Evolutionary conservation across 1,284 basidiomycete genomes (phyloP).

Genomic region (Sparassis latifolia): DNA sequence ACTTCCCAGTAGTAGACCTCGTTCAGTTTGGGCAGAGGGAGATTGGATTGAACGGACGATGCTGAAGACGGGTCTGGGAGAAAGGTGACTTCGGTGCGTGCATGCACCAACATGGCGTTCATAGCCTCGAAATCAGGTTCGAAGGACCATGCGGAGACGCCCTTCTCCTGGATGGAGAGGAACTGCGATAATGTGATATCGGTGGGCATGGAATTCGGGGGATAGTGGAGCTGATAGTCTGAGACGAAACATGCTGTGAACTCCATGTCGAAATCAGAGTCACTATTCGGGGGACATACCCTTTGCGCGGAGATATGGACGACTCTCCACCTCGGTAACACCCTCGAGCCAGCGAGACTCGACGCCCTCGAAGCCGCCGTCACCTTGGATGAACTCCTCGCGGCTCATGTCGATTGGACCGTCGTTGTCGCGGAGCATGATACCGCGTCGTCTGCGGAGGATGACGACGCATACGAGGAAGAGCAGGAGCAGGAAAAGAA

Average conservation of each 20-base stretch:
- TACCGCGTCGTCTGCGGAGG: slow-evolving; percentile 74
- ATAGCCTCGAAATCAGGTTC: slow-evolving; percentile 95
- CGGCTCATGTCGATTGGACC: slow-evolving; percentile 92
- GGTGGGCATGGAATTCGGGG: slow-evolving; percentile 87
- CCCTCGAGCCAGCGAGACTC: slow-evolving; percentile 92
- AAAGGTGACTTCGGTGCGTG: slow-evolving; percentile 93
- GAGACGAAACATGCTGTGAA: slow-evolving; percentile 5
- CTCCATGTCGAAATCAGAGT: background rate
- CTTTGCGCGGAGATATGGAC: slow-evolving; percentile 83
- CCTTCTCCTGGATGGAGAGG: slow-evolving; percentile 95
- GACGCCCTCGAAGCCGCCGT: slow-evolving; percentile 87
- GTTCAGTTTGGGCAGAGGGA: slow-evolving; percentile 91
- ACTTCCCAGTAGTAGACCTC: slow-evolving; percentile 98
- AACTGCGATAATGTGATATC: slow-evolving; percentile 97
- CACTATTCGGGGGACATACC: slow-evolving; percentile 41
- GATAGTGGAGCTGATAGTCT: slow-evolving; percentile 91
- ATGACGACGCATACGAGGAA: slow-evolving; percentile 86
- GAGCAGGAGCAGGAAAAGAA: slow-evolving; percentile 86
- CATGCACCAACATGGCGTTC: slow-evolving; percentile 85
- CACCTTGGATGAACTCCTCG: slow-evolving; percentile 83
- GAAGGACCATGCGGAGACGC: slow-evolving; percentile 95
- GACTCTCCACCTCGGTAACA: slow-evolving; percentile 59
- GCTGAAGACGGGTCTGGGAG: slow-evolving; percentile 90
- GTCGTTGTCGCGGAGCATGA: slow-evolving; percentile 79
- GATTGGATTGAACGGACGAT: slow-evolving; percentile 90